Conservation (phyloP, 108 stramenopile genomes). For the Nitzschia inconspicua region DNA sequence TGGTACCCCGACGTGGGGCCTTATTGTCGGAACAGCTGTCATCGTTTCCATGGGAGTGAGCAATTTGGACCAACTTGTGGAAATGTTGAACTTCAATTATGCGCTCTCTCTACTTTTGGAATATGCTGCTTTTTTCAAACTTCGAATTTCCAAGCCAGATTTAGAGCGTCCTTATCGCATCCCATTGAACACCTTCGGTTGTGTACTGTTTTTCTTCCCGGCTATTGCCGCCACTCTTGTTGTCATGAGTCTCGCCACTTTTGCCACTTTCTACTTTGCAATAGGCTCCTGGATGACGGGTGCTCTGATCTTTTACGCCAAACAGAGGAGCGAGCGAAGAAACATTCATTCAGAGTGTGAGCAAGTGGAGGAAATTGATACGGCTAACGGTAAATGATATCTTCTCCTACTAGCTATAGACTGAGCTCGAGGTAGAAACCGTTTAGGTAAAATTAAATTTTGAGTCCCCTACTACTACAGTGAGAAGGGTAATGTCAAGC, state of each 20-base stretch:
- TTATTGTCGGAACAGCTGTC: slow-evolving; percentile 72
- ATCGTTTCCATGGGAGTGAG: slow-evolving; percentile 67
- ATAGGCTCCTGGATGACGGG: slow-evolving; percentile 22
- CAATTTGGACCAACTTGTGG: slow-evolving; percentile 75
- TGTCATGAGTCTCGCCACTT: slow-evolving; percentile 32
- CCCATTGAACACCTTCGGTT: slow-evolving; percentile 41
- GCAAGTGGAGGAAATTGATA: neutral
- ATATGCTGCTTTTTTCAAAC: slow-evolving; percentile 91
- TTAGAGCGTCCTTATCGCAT: slow-evolving; percentile 46
- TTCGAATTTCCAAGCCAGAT: slow-evolving; percentile 55
- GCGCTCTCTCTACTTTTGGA: slow-evolving; percentile 81
- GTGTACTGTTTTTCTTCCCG: slow-evolving; percentile 39
- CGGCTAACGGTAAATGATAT: neutral
- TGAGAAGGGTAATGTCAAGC: no score
- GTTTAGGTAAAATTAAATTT: no score
- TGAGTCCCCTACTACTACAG: no score
- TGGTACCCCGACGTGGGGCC: slow-evolving; percentile 88
- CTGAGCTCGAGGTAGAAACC: no score
- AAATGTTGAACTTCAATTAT: slow-evolving; percentile 92
- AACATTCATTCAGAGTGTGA: no score
- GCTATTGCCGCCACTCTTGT: slow-evolving; percentile 20
- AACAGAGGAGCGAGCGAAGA: neutral
- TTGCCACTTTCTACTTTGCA: slow-evolving; percentile 36
- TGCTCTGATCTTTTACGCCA: slow-evolving; percentile 7
- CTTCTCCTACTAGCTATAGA: no score